Percentiles rank a stretch among this genome's conserved stretches.
Evolutionary conservation across 441 rosid genomes (phyloP).

Genomic region (Geranium incanum): DNA sequence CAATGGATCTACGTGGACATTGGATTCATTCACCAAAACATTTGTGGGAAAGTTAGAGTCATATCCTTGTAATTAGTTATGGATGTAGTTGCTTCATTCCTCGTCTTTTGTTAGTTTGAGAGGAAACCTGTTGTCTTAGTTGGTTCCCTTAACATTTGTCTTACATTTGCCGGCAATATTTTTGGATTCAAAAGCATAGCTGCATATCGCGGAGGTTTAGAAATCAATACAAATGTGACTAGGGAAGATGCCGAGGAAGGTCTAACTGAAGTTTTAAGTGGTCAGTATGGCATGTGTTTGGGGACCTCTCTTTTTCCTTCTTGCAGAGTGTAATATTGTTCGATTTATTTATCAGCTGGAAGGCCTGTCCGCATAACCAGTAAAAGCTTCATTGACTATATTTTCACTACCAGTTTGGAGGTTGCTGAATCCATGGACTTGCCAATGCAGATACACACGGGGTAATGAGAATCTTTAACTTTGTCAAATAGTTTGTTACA

Average conservation of each 20-base stretch:
- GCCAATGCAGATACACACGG: slow-evolving; percentile 95
- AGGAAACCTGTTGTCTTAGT: slow-evolving; percentile 8
- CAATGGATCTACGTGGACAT: neutral
- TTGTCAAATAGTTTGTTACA: slow-evolving; percentile 12
- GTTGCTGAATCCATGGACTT: slow-evolving; percentile 50
- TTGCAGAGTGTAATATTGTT: slow-evolving; percentile 7
- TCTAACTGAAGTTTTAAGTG: slow-evolving; percentile 49
- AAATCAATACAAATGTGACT: slow-evolving; percentile 53
- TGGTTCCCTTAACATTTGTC: slow-evolving; percentile 44
- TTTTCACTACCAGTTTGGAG: slow-evolving; percentile 58
- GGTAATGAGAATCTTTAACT: slow-evolving; percentile 40
- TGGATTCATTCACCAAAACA: neutral
- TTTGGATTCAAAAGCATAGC: slow-evolving; percentile 79
- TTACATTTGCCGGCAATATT: slow-evolving; percentile 50
- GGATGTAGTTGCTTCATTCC: slow-evolving; percentile 3
- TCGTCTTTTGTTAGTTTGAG: slow-evolving; percentile 10
- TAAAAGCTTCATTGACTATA: slow-evolving; percentile 72
- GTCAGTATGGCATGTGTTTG: slow-evolving; percentile 35
- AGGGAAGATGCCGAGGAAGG: slow-evolving; percentile 64
- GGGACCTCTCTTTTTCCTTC: slow-evolving; percentile 9
- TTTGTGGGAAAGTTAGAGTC: slow-evolving; percentile 23
- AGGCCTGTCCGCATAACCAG: slow-evolving; percentile 54
- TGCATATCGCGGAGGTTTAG: slow-evolving; percentile 89
- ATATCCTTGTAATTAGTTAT: slow-evolving; percentile 60
- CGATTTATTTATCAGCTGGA: slow-evolving; percentile 46